Base-by-base conservation (phyloP, 2,329 filamentous ascomycete genomes). In the Cryoendolithus antarcticus region DNA sequence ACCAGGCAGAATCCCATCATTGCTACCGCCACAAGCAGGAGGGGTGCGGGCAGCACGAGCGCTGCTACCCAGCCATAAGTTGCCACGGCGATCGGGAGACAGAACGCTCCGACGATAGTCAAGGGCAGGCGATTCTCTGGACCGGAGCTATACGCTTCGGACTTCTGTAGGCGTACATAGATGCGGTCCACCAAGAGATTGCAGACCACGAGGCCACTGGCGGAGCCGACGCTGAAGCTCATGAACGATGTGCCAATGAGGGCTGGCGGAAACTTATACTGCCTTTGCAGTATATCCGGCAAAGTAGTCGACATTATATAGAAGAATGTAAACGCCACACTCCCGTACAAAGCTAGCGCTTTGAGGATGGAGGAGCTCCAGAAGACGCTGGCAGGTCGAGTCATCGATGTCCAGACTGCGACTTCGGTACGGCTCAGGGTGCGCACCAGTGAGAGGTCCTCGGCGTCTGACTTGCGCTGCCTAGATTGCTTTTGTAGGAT, bases 121-220 rank as follows among this genome's bases (percentile, higher is more conserved):
- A 79, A 60, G 0, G 76, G 76, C 0, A 79, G 62, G n/a, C 78
- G 72, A 48, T 72, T 75, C 47, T 83, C 79, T 0, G 79, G 77
- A 11, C 54, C 57, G 8, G 45, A 43, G 3, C 32, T 28, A 9
- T 9, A 42, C 13, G 21, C 45, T 39, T 37, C 46, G 55, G 48
- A 29, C 51, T 32, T 43, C 50, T 41, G 57, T 50, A 55, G 43
- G 33, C 39, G 42, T 9, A 46, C 56, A 40, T 59, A 58, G 42
- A 66, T 57, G 11, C 51, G 54, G 43, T 66, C 62, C 7, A 59
- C 57, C 10, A 56, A 36, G 27, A 48, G 39, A 33, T 62, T 63
- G 24, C 62, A 52, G 34, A 58, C 35, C 1, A 48, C 47, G 41
- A 66, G 58, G 33, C 60, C 62, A 15, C 58, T 10, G 10, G 64